Percentiles rank a stretch among this genome's conserved stretches.
phyloP scores from a whole-genome alignment of 441 rosid genomes.

The Populus hybrid region DNA sequence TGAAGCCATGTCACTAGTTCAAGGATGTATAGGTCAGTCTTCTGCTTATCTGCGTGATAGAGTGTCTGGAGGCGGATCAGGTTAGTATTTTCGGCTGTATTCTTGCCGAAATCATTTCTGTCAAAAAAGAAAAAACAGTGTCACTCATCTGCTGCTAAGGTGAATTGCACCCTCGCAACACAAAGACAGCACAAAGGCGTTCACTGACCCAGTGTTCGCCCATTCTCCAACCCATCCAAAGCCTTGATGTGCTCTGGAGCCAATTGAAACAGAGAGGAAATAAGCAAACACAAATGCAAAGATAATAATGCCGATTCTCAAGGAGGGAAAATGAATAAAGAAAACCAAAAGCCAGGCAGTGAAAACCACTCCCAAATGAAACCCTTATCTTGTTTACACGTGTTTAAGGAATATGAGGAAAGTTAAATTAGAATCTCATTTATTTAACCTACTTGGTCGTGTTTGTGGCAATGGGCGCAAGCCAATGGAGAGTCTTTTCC shows the following conservation, averaged over 20 bases:
- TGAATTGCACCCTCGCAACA: neutral
- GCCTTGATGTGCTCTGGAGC: conserved; percentile 83
- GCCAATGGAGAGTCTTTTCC: conserved; percentile 86
- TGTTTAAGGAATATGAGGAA: neutral
- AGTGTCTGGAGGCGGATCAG: conserved; percentile 73
- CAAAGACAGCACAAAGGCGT: conserved; percentile 7
- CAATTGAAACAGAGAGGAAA: conserved; percentile 16
- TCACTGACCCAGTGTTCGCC: conserved; percentile 78
- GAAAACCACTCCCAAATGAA: neutral
- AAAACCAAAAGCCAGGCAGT: neutral
- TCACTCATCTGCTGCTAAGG: neutral
- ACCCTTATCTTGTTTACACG: neutral
- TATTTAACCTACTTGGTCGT: conserved; percentile 59
- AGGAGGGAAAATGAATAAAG: neutral
- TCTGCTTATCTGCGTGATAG: conserved; percentile 65
- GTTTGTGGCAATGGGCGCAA: conserved; percentile 70
- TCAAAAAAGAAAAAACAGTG: conserved; percentile 7
- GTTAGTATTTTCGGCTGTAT: conserved; percentile 30
- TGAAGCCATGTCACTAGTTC: conserved; percentile 71
- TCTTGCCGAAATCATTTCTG: conserved; percentile 64
- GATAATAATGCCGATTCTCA: neutral
- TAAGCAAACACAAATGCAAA: neutral
- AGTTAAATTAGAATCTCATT: neutral
- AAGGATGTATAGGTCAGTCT: conserved; percentile 61
- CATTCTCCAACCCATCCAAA: conserved; percentile 99